These are phyloP conservation scores for Aquilaria yunnanensis DNA, from an alignment of 345 rosid genomes.

Conservation along the genomic window DNA sequence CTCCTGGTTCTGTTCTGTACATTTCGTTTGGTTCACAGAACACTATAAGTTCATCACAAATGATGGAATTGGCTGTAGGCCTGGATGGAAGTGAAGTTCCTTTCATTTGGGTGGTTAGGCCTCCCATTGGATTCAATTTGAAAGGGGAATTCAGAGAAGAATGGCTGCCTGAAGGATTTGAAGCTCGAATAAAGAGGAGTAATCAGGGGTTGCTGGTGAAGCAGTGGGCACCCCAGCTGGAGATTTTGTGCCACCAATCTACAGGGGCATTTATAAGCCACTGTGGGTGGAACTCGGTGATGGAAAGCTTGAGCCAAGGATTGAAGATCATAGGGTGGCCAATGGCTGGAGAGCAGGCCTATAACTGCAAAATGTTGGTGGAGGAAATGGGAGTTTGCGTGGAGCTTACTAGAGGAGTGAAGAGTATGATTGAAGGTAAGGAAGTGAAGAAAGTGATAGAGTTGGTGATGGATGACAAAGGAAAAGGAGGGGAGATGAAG, in stretches of 20 bases:
- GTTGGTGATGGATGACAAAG: conserved; percentile 25
- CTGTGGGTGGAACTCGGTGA: conserved; percentile 52
- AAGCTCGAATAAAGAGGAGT: conserved; percentile 14
- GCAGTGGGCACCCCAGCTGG: conserved; percentile 51
- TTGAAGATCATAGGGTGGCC: conserved; percentile 56
- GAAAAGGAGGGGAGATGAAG: conserved; percentile 38
- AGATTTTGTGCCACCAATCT: conserved; percentile 35
- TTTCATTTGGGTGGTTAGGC: conserved; percentile 47
- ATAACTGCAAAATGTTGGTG: conserved; percentile 40
- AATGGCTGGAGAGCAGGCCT: conserved; percentile 41
- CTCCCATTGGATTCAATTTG: conserved; percentile 37
- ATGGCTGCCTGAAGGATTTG: conserved; percentile 46
- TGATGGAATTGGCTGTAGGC: conserved; percentile 41
- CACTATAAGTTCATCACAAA: conserved; percentile 30
- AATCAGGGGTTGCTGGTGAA: conserved; percentile 33
- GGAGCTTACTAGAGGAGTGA: conserved; percentile 37
- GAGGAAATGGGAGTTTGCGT: conserved; percentile 48
- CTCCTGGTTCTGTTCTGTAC: conserved; percentile 31
- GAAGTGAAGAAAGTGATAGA: conserved; percentile 31
- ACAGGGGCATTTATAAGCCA: conserved; percentile 45
- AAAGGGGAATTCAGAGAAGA: conserved; percentile 30
- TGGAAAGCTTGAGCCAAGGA: conserved; percentile 54
- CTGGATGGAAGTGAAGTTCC: conserved; percentile 33
- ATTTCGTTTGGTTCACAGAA: conserved; percentile 51
- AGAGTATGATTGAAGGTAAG: conserved; percentile 6